Conservation (phyloP, 1,139 yeast genomes). For the Ogataea hybrid region DNA sequence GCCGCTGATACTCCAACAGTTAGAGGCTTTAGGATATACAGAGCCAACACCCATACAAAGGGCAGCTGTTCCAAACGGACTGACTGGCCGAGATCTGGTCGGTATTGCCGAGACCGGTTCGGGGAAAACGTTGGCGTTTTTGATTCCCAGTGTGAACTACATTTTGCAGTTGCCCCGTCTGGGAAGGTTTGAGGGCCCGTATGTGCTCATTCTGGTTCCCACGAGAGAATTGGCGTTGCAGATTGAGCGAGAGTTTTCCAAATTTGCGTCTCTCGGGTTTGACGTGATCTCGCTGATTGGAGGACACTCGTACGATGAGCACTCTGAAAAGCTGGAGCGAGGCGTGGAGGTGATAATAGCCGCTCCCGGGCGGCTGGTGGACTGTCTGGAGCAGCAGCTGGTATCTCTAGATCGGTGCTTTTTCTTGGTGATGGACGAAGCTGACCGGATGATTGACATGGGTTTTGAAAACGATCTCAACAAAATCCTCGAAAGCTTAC, state of each 20-base stretch:
- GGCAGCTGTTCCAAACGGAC: constrained; percentile 77
- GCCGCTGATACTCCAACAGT: constrained; percentile 37
- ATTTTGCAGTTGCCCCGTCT: constrained; percentile 42
- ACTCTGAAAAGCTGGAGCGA: constrained; percentile 52
- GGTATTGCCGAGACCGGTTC: constrained; percentile 98
- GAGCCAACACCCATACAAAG: constrained; percentile 90
- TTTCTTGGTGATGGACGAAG: constrained; percentile 84
- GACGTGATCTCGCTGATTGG: constrained; percentile 70
- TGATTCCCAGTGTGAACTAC: constrained; percentile 69
- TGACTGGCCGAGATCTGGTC: constrained; percentile 60
- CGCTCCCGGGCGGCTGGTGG: constrained; percentile 89
- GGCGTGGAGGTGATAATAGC: constrained; percentile 88
- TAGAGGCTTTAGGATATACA: constrained; percentile 43
- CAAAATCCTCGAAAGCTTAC: constrained; percentile 52
- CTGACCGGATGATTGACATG: constrained; percentile 92
- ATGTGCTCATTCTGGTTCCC: constrained; percentile 75
- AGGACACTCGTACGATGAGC: constrained; percentile 82
- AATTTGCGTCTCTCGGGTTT: constrained; percentile 48
- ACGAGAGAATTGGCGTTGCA: constrained; percentile 93
- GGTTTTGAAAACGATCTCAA: constrained; percentile 86
- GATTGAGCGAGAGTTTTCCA: constrained; percentile 63
- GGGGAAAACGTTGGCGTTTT: constrained; percentile 86
- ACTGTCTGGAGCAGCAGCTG: constrained; percentile 67
- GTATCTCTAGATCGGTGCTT: constrained; percentile 60
- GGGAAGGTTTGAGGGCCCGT: constrained; percentile 56